Evolutionary conservation across 352 stramenopile genomes (phyloP).

Genomic region (Globisporangium cederbergense): DNA sequence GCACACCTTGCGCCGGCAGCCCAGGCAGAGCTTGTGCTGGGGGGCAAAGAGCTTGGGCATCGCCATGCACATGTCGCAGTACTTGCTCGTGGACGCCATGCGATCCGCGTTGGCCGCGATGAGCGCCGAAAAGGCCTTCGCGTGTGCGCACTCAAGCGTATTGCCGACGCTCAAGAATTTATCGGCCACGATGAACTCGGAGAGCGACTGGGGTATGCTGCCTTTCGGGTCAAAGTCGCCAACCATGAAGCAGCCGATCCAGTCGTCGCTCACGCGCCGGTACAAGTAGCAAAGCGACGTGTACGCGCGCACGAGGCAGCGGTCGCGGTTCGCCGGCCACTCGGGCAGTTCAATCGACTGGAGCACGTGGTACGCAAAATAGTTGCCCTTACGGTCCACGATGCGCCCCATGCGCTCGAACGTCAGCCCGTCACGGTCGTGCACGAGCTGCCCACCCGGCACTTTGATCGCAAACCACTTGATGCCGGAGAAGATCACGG

Average conservation of each 20-base stretch:
- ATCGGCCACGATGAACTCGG: conserved; percentile 40
- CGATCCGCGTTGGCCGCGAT: conserved; percentile 33
- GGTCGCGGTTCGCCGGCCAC: conserved; percentile 32
- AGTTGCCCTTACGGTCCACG: conserved; percentile 43
- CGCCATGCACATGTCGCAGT: conserved; percentile 51
- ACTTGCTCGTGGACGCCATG: conserved; percentile 26
- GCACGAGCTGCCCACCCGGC: conserved; percentile 32
- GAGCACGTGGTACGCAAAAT: conserved; percentile 59
- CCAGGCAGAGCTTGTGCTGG: conserved; percentile 42
- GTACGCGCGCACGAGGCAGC: conserved; percentile 33
- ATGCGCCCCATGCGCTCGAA: conserved; percentile 66
- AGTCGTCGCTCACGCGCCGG: conserved; percentile 44
- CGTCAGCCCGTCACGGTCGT: conserved; percentile 50
- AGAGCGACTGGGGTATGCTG: conserved; percentile 31
- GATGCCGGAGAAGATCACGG: conserved; percentile 58
- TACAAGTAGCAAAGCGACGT: conserved; percentile 65
- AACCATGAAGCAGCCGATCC: conserved; percentile 56
- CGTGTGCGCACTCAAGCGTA: conserved; percentile 38
- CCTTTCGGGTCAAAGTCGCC: conserved; percentile 43
- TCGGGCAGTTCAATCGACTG: conserved; percentile 65
- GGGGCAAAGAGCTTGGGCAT: conserved; percentile 31
- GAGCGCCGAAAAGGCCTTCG: conserved; percentile 52
- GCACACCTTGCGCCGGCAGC: conserved; percentile 57
- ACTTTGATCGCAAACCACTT: conserved; percentile 64
- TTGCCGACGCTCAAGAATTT: conserved; percentile 48